These are phyloP conservation scores for Myxozyma nipponensis DNA, from an alignment of 805 yeast genomes.

Conservation along the genomic window DNA sequence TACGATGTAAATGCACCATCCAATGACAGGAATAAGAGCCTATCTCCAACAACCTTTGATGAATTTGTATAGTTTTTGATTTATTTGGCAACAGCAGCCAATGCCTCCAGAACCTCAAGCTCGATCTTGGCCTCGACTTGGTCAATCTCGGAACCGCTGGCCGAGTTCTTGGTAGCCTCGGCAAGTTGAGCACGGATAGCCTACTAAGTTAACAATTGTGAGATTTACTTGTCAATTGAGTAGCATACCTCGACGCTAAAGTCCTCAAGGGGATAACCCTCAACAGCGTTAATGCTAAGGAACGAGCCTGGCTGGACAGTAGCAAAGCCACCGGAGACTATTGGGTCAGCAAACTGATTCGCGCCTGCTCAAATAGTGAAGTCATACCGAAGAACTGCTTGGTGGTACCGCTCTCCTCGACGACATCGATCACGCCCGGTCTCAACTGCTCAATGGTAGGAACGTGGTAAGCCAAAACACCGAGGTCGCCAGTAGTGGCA, in stretches of 20 bases:
- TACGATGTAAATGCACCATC: too few species aligned
- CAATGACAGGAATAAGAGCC: too few species aligned
- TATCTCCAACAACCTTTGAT: not conserved
- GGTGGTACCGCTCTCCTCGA: slow-evolving; percentile 68
- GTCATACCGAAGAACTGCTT: slow-evolving; percentile 60
- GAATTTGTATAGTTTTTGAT: not conserved
- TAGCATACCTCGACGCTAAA: slow-evolving; percentile 58
- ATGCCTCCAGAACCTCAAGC: slow-evolving; percentile 93
- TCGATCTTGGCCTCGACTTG: slow-evolving; percentile 95
- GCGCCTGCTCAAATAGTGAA: not conserved
- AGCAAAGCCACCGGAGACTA: slow-evolving; percentile 92
- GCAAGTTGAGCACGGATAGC: slow-evolving; percentile 75
- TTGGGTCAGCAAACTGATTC: not conserved
- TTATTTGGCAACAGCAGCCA: slow-evolving; percentile 75
- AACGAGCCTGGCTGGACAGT: slow-evolving; percentile 92
- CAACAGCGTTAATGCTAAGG: slow-evolving; percentile 86
- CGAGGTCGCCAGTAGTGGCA: slow-evolving; percentile 91
- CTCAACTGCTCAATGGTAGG: slow-evolving; percentile 94
- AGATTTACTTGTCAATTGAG: too few species aligned
- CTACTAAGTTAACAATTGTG: too few species aligned
- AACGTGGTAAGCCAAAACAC: slow-evolving; percentile 96
- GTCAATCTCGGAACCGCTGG: slow-evolving; percentile 70
- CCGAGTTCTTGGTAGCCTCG: slow-evolving; percentile 89
- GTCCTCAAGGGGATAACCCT: slow-evolving; percentile 87
- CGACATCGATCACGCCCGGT: slow-evolving; percentile 93